Base-by-base conservation (phyloP, 2,329 filamentous ascomycete genomes). In the Dactylellina leptospora region DNA sequence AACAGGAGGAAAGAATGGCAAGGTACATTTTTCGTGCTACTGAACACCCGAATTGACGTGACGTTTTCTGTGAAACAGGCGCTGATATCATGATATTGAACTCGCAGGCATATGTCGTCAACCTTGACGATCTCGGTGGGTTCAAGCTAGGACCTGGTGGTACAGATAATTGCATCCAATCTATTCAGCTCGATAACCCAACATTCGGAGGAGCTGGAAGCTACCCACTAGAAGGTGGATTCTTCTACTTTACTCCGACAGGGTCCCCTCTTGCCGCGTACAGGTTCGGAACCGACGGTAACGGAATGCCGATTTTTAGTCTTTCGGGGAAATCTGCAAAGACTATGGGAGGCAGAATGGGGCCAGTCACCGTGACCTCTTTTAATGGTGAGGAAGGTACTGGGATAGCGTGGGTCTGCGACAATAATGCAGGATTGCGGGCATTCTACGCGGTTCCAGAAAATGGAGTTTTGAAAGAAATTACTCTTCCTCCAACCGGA, bases 1-100 rank as follows among this genome's bases (percentile, higher is more conserved):
- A 4, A 80, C 83, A 0, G 82, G 82, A 2, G 84, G 84, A 10
- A 85, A 85, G 77, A 83, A 82, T 40, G 83, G 82, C 1, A 84
- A 62, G 20, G 64, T 62, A 56, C 4, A n/a, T 44, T 27, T 22
- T 23, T 23, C 3, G n/a, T 18, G 30, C 30, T 33, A 33, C 13
- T 13, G 30, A 6, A 13, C 6, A 6, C 30, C 30, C 30, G 13
- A 33, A 33, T 33, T 6, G 30, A 6, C 13, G 30, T 13, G 11
- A 18, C n/a, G 16, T 42, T 10, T 9, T 18, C 22, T 5, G 9
- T 6, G 11, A n/a, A 40, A 40, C 18, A n/a, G 36, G 13, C 8
- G 8, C 6, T n/a, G 36, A 40, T 16, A 40, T 5, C 6, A 16
- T 40, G n/a, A 18, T 36, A 42, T 20, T 44, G 18, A 33, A 28